These are phyloP conservation scores for Tetraselmis chui DNA, from an alignment of 139 green algal species.

Conservation along the genomic window DNA sequence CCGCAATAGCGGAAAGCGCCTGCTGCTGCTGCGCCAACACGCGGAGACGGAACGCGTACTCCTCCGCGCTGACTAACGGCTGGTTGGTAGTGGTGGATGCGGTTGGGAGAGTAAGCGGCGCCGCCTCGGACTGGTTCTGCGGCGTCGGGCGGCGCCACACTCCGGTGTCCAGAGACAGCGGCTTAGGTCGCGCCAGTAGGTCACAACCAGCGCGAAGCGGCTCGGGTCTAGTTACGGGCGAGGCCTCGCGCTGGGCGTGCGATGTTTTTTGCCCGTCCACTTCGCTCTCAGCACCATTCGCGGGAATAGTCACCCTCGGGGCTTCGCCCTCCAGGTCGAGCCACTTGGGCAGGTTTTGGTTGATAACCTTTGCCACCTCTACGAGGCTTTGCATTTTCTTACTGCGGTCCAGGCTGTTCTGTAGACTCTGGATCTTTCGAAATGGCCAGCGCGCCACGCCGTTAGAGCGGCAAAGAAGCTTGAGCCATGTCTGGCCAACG, in stretches of 20 bases:
- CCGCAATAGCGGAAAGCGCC: not conserved
- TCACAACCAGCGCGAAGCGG: not conserved
- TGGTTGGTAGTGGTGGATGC: too few relatives aligned
- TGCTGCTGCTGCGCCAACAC: not conserved
- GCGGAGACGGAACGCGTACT: not conserved
- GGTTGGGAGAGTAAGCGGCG: not conserved
- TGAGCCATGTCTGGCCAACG: slow-evolving; percentile 26
- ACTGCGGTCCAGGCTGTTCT: slow-evolving; percentile 18
- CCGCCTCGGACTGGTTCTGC: not conserved
- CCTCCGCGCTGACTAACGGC: not conserved
- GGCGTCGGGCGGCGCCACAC: not conserved
- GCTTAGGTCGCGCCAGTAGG: not conserved
- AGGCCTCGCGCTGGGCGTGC: too few relatives aligned
- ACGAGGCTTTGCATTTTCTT: slow-evolving; percentile 6
- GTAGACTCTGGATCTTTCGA: slow-evolving; percentile 17
- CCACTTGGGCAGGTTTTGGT: not conserved
- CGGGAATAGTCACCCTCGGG: not conserved
- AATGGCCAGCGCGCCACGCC: slow-evolving; percentile 32
- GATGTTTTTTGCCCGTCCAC: too few relatives aligned
- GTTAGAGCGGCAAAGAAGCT: slow-evolving; percentile 23
- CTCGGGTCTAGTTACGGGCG: not conserved
- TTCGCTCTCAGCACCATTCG: too few relatives aligned
- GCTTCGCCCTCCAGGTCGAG: not conserved
- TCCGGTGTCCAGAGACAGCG: not conserved
- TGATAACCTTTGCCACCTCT: not conserved